Evolutionary conservation across 1,139 yeast species (phyloP).

Genomic region (Chernovozyma aurita): DNA sequence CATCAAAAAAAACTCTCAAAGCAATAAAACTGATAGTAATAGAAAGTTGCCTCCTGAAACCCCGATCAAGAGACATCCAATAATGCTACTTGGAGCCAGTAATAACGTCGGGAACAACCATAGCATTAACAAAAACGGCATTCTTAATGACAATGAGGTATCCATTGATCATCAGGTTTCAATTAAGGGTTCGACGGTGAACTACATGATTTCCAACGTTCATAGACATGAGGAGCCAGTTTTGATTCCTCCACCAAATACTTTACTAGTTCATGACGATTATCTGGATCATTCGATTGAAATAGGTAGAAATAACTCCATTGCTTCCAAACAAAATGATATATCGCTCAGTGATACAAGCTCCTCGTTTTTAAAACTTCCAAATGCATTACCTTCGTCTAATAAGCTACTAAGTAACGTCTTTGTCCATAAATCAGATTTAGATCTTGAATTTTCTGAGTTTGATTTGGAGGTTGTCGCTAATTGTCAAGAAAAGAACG

Average conservation of each 20-base stretch:
- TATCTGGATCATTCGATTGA: conserved; percentile 34
- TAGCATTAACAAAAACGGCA: neutral
- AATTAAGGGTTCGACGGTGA: conserved; percentile 2
- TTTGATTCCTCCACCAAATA: neutral
- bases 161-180: neutral
- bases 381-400: conserved; percentile 1
- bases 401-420: neutral
- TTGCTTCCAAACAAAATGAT: conserved; percentile 10
- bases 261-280: conserved; percentile 7
- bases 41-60: conserved; percentile 65
- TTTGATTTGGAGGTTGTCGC: conserved; percentile 8
- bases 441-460: conserved; percentile 23
- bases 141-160: neutral
- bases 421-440: conserved; percentile 12
- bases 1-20: conserved; percentile 59
- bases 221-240: conserved; percentile 15
- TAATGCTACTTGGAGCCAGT: conserved; percentile 21
- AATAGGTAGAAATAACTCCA: conserved; percentile 35
- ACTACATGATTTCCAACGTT: conserved; percentile 9
- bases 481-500: conserved; percentile 2
- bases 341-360: conserved; percentile 26
- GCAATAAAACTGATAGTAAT: conserved; percentile 19
- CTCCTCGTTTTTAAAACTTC: conserved; percentile 32
- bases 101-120: conserved; percentile 2
- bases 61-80: conserved; percentile 67